A percentile compares a stretch with the other conserved stretches of the same genome.
These are phyloP conservation scores for Geranium rotundifolium DNA, from an alignment of 345 rosid species.

Conservation along the genomic window DNA sequence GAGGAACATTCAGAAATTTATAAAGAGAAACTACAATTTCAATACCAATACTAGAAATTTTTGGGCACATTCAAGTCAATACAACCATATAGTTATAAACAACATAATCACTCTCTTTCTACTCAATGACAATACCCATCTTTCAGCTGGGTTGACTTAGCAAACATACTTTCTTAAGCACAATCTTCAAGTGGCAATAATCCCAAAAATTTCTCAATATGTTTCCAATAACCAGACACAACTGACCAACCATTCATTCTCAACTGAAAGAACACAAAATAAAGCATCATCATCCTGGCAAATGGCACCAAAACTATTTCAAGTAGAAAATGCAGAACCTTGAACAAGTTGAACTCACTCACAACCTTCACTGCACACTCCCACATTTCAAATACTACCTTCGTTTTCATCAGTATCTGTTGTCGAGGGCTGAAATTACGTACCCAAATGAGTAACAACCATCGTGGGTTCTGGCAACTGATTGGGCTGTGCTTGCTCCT, in stretches of 20 bases:
- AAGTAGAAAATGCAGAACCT: too few relatives aligned
- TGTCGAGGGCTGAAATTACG: too few relatives aligned
- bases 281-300: neutral
- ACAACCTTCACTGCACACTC: neutral
- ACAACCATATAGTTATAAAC: neutral
- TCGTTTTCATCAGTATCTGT: neutral
- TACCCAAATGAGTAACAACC: neutral
- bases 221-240: too few relatives aligned
- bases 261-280: neutral
- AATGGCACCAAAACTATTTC: neutral
- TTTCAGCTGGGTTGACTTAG: neutral
- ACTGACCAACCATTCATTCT: too few relatives aligned
- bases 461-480: constrained; percentile 27
- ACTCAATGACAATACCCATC: neutral
- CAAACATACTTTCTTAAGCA: neutral
- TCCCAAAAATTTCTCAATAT: neutral
- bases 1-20: too few relatives aligned
- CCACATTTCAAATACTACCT: neutral
- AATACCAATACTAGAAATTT: too few relatives aligned
- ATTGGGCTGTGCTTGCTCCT: constrained; percentile 27
- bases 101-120: neutral
- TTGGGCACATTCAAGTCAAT: too few relatives aligned
- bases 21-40: too few relatives aligned
- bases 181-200: neutral
- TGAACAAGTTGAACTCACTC: neutral